phyloP scores from a whole-genome alignment of 75 land plant genomes.

The Adiantum capillusveneris region DNA sequence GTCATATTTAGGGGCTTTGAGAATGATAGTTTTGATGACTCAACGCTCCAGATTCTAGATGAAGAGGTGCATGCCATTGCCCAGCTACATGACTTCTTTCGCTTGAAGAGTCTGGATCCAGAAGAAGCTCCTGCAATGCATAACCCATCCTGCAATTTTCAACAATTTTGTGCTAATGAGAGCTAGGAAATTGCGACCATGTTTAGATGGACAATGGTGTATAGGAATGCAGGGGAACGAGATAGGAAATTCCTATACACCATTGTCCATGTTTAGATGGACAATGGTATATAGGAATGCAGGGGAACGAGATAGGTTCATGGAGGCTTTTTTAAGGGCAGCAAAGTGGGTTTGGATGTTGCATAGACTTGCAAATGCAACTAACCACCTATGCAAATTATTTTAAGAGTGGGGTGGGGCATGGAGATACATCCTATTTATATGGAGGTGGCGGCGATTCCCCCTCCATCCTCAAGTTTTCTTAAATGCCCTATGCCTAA shows the following conservation, averaged over 20 bases:
- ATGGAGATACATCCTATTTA: constrained; percentile 17
- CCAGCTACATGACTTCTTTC: constrained; percentile 18
- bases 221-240: too few relatives aligned
- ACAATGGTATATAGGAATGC: too few relatives aligned
- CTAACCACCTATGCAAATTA: constrained; percentile 14
- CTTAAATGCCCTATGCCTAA: constrained; percentile 5
- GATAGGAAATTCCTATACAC: too few relatives aligned
- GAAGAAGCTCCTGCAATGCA: constrained; percentile 12
- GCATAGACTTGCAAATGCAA: constrained; percentile 26
- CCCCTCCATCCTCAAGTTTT: constrained; percentile 4
- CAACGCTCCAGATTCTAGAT: constrained; percentile 25
- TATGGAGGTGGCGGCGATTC: constrained; percentile 16
- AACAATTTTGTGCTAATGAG: constrained; percentile 19
- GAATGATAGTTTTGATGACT: constrained; percentile 31
- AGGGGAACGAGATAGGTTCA: constrained; percentile 18
- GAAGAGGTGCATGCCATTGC: constrained; percentile 11
- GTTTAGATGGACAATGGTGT: constrained; percentile 22
- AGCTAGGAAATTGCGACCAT: constrained; percentile 21
- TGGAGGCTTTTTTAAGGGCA: constrained; percentile 26
- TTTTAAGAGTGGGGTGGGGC: constrained; percentile 25
- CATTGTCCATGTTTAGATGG: too few relatives aligned
- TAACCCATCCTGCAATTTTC: constrained; percentile 15
- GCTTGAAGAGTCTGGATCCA: constrained; percentile 18
- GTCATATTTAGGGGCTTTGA: constrained; percentile 33
- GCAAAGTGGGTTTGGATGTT: constrained; percentile 33